Evolutionary conservation across 177 flowering plant genomes (phyloP), one percentile per base, ranked within the genome.

Genomic region (Vitis hybrid): DNA sequence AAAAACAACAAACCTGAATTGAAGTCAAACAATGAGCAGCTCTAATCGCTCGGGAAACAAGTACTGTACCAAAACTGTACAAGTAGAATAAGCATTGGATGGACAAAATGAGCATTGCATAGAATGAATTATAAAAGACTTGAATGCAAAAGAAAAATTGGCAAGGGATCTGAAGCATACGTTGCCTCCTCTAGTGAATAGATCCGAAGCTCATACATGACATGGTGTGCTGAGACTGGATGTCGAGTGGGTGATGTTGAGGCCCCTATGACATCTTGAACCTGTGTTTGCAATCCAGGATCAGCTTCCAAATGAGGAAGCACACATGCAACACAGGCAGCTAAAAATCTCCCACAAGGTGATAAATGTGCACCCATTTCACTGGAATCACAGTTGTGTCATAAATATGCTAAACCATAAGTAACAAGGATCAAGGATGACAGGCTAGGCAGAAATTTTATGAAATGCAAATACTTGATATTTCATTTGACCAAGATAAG

Each of bases 341-440:
- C 99, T 80, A 96, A 85, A 83, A 81, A 96, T 83, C 92, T 90
- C 64, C 99, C 99, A 82, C 99, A 96, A 18, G 99, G 99, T 4
- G 99, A 96, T 83, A 96, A 96, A 79, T 96, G 99, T 48, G 99
- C 97, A 72, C 99, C 99, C 99, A 96, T 96, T 83, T 96, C 99
- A 85, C 99, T 96, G 92, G 73, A 81, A 68, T 19, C 60, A 67
- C 48, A 68, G 9, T n/a, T 52, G 53, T 19, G 59, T 39, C 62
- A 26, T 9, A 53, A 49, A 67, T 20, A 65, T 59, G 39, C 29
- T 26, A 26, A 26, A 10, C 11, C 3, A 11, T 26, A 62, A 3
- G 19, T 19, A 11, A 64, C 6, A 39, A 56, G 31, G 11, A 31
- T 39, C 6, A 39, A 56, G 31, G 11, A 31, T 39, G 19, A n/a